Conservation (phyloP, 768 basidiomycete genomes). For the Strobilomyces dryophilus region DNA sequence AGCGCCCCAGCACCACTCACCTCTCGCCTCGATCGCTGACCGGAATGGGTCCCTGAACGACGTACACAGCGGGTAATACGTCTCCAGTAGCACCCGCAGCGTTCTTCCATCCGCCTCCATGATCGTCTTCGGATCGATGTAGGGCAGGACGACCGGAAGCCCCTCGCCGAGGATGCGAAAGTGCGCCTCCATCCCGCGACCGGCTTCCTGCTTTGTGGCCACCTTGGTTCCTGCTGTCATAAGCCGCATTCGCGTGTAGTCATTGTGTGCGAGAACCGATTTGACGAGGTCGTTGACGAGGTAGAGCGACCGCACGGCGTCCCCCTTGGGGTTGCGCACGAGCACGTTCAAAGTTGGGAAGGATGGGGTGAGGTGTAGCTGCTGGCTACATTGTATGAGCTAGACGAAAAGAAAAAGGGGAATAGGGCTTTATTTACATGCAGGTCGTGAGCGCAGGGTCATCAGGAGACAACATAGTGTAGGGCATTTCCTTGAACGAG, state of each 20-base stretch:
- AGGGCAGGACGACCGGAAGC: slow-evolving; percentile 78
- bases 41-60: slow-evolving; percentile 61
- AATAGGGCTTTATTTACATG: slow-evolving; percentile 49
- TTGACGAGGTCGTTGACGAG: slow-evolving; percentile 84
- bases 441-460: slow-evolving; percentile 69
- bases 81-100: slow-evolving; percentile 63
- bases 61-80: slow-evolving; percentile 77
- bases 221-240: slow-evolving; percentile 93
- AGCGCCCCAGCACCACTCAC: slow-evolving; percentile 34
- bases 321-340: slow-evolving; percentile 78
- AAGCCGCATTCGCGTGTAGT: slow-evolving; percentile 79
- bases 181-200: slow-evolving; percentile 49
- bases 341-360: slow-evolving; percentile 81
- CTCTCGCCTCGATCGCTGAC: slow-evolving; percentile 44
- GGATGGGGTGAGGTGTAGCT: slow-evolving; percentile 59
- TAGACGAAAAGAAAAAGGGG: neutral
- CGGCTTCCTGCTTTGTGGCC: slow-evolving; percentile 84
- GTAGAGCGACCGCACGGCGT: slow-evolving; percentile 77
- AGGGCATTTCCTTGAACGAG: slow-evolving; percentile 87
- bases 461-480: slow-evolving; percentile 68
- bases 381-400: slow-evolving; percentile 43
- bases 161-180: slow-evolving; percentile 86
- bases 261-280: slow-evolving; percentile 73
- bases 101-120: slow-evolving; percentile 52
- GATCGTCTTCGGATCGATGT: slow-evolving; percentile 59